Percentiles rank a stretch among this genome's conserved stretches.
phyloP scores from a whole-genome alignment of 257 asterid species.

The Echites panduratus region DNA sequence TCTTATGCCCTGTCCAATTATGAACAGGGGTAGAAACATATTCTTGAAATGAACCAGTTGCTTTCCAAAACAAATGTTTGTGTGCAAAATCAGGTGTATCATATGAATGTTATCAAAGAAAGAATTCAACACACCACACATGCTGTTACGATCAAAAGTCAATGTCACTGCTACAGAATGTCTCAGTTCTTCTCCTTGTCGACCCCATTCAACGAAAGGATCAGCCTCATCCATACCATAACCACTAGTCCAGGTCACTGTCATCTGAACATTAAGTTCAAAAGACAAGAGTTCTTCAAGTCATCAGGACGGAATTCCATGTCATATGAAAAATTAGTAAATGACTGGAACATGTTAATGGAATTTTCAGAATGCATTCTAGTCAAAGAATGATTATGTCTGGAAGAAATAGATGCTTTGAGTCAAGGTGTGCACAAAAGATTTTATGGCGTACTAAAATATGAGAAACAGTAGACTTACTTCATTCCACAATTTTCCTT shows the following conservation, averaged over 20 bases:
- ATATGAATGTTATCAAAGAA: not conserved
- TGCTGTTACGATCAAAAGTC: conserved; percentile 68
- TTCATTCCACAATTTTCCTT: conserved; percentile 86
- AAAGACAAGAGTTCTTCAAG: not conserved
- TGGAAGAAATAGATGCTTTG: too few relatives aligned
- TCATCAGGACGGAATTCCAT: not conserved
- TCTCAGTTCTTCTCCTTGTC: conserved; percentile 40
- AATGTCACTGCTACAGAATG: conserved; percentile 75
- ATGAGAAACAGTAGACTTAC: conserved; percentile 36
- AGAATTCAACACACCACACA: conserved; percentile 63
- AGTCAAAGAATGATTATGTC: too few relatives aligned
- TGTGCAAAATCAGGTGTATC: not conserved
- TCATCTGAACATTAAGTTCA: conserved; percentile 49
- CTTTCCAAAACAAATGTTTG: not conserved
- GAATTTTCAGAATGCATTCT: too few relatives aligned
- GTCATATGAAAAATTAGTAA: not conserved
- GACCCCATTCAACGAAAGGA: conserved; percentile 90
- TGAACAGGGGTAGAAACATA: too few relatives aligned
- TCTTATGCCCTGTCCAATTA: too few relatives aligned
- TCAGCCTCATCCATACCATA: conserved; percentile 49
- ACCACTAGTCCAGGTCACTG: conserved; percentile 98
- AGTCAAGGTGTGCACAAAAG: too few relatives aligned
- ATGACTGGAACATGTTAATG: too few relatives aligned
- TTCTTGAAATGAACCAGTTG: too few relatives aligned
- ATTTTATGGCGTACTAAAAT: not conserved